phyloP scores from a whole-genome alignment of 2,329 filamentous ascomycete species.

The Blastomyces percursus region DNA sequence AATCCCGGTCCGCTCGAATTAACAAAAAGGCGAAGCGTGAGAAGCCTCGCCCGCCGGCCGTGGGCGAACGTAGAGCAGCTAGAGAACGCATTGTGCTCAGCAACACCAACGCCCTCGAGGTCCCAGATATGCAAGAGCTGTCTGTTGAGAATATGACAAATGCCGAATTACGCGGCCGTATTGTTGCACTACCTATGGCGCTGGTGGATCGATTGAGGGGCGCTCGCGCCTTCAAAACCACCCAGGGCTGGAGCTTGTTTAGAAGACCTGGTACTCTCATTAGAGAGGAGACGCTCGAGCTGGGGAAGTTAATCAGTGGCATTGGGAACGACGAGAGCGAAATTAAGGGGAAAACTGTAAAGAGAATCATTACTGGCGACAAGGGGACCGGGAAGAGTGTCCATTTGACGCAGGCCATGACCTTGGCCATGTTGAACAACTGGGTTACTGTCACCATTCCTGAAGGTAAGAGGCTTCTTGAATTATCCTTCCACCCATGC shows the following conservation, averaged over 20 bases:
- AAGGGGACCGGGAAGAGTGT: constrained; percentile 77
- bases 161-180: constrained; percentile 48
- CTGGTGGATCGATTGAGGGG: constrained; percentile 70
- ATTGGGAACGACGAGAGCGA: constrained; percentile 33
- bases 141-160: constrained; percentile 45
- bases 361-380: constrained; percentile 61
- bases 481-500: neutral
- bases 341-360: constrained; percentile 29
- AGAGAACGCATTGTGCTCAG: constrained; percentile 83
- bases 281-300: constrained; percentile 62
- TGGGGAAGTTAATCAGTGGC: constrained; percentile 53
- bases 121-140: constrained; percentile 56
- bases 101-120: constrained; percentile 83
- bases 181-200: constrained; percentile 57
- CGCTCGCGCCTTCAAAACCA: constrained; percentile 82
- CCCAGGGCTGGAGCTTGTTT: constrained; percentile 82
- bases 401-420: constrained; percentile 69
- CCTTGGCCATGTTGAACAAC: constrained; percentile 66
- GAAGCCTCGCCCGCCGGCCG: constrained; percentile 41
- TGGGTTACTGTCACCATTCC: constrained; percentile 87
- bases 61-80: constrained; percentile 75
- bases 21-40: constrained; percentile 35
- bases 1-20: constrained; percentile 33
- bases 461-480: constrained; percentile 55
- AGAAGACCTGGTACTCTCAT: constrained; percentile 68